phyloP scores from a whole-genome alignment of 257 asterid species.

The Nemophila menziesii region DNA sequence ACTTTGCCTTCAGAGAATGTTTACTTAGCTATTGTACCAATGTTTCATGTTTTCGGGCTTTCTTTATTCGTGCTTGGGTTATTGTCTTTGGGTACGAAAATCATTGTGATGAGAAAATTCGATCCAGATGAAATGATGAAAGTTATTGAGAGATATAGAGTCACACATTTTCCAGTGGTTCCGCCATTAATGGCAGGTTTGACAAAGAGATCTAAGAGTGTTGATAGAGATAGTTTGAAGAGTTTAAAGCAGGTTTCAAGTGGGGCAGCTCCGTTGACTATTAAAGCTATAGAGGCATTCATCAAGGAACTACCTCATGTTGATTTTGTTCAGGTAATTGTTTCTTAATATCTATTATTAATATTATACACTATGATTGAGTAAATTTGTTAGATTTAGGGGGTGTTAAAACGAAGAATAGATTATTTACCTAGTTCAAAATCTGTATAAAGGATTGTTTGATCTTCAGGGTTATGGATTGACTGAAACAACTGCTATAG shows the following conservation, averaged over 20 bases:
- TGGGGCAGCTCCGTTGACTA: constrained; percentile 64
- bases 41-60: constrained; percentile 76
- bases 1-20: constrained; percentile 32
- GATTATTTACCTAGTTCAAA: too few species aligned
- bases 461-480: constrained; percentile 65
- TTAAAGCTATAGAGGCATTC: constrained; percentile 35
- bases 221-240: constrained; percentile 15
- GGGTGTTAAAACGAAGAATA: too few species aligned
- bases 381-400: too few species aligned
- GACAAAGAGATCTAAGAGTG: constrained; percentile 37
- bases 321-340: constrained; percentile 69
- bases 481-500: constrained; percentile 79
- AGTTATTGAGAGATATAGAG: constrained; percentile 41
- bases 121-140: constrained; percentile 52
- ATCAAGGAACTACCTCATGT: constrained; percentile 45
- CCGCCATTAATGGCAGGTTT: constrained; percentile 55
- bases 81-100: constrained; percentile 52
- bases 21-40: constrained; percentile 51
- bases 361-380: too few species aligned
- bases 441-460: too few species aligned
- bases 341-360: neutral
- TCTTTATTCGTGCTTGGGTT: constrained; percentile 56
- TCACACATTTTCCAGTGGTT: constrained; percentile 59
- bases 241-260: constrained; percentile 68
- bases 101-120: constrained; percentile 49